A percentile compares a stretch with the other conserved stretches of the same genome.
Conservation (phyloP, 139 green algal species). For the Parachlorella kessleri region DNA sequence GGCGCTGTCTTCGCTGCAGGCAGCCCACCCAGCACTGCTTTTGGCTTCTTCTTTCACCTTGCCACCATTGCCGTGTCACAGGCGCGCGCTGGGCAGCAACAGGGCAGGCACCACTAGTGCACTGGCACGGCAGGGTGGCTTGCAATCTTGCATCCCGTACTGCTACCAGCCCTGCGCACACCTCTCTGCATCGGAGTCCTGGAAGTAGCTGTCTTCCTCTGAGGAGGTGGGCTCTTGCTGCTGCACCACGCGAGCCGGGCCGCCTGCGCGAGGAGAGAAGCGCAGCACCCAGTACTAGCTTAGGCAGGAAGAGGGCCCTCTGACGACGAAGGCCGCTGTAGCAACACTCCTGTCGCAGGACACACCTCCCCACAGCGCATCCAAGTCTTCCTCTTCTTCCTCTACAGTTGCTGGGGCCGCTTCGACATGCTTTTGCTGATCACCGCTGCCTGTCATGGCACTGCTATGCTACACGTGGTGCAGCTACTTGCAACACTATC, state of each 20-base stretch:
- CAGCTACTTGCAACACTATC: no score
- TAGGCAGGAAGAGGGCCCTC: no score
- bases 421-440: no score
- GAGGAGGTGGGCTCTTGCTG: constrained; percentile 12
- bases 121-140: not conserved
- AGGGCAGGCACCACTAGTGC: not conserved
- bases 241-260: not conserved
- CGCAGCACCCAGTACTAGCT: no score
- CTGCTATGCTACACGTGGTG: no score
- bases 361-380: constrained; percentile 24
- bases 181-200: constrained; percentile 9
- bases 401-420: no score
- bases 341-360: not conserved
- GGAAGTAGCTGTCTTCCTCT: constrained; percentile 32
- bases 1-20: constrained; percentile 17
- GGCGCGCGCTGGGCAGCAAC: not conserved
- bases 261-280: no score
- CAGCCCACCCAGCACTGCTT: no score
- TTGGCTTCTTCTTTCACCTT: no score
- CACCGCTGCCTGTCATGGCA: no score
- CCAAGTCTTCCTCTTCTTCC: constrained; percentile 26
- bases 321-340: not conserved
- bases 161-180: no score
- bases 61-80: no score
- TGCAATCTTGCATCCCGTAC: not conserved